phyloP scores from a whole-genome alignment of 371 early-diverging fungal species.

The Mortierella sp. region DNA sequence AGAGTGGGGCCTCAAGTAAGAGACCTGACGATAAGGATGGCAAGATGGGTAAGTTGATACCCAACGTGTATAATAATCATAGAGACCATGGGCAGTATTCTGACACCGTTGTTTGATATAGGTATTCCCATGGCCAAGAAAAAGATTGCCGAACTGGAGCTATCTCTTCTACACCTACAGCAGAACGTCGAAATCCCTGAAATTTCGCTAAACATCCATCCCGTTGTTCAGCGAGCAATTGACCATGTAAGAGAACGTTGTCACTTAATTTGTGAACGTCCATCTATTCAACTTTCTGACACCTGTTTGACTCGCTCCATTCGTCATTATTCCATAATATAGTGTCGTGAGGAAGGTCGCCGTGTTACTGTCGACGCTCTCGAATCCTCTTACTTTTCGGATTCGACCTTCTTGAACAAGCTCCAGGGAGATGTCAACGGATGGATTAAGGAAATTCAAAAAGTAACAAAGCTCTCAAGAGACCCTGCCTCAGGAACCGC shows the following conservation, averaged over 20 bases:
- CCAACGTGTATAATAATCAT: not conserved
- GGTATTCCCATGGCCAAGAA: conserved; percentile 95
- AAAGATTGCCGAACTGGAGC: conserved; percentile 98
- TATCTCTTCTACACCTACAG: conserved; percentile 94
- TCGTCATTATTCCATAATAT: conserved; percentile 4
- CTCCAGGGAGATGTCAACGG: conserved; percentile 96
- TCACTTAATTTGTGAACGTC: not conserved
- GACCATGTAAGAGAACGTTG: conserved; percentile 68
- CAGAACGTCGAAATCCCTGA: conserved; percentile 99
- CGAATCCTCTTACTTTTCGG: conserved; percentile 74
- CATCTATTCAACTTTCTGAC: not conserved
- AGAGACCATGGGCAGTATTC: not conserved
- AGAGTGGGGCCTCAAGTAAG: conserved; percentile 59
- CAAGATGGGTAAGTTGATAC: conserved; percentile 74
- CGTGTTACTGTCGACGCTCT: conserved; percentile 83
- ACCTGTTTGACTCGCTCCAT: not conserved
- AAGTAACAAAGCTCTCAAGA: conserved; percentile 94
- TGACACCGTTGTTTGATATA: conserved; percentile 14
- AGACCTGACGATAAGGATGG: conserved; percentile 86
- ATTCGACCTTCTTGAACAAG: conserved; percentile 92
- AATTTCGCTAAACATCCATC: conserved; percentile 87
- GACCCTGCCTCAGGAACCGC: conserved; percentile 95
- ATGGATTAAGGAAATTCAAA: conserved; percentile 99
- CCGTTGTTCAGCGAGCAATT: conserved; percentile 84
- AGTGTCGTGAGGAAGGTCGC: conserved; percentile 73